phyloP scores from a whole-genome alignment of 495 filamentous ascomycete genomes.

The Cladorrhinum samala region DNA sequence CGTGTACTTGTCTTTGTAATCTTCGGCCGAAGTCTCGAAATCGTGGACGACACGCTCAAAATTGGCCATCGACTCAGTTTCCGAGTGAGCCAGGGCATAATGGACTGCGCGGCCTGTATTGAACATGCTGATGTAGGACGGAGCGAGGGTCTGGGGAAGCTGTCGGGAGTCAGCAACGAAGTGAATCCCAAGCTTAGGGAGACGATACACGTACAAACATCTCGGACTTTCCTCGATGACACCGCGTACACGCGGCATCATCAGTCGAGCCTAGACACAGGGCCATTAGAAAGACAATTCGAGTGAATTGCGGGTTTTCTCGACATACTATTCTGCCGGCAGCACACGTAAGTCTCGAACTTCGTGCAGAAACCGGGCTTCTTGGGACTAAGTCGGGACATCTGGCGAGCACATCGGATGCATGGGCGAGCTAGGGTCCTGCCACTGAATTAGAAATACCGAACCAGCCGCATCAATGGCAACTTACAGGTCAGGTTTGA shows the following conservation, averaged over 20 bases:
- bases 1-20: background rate
- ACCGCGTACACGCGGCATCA: background rate
- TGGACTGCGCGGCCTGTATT: background rate
- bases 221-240: background rate
- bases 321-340: background rate
- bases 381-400: background rate
- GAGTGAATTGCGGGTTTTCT: background rate
- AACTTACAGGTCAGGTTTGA: background rate
- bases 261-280: background rate
- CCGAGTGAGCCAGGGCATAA: background rate
- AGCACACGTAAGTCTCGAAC: background rate
- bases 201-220: background rate
- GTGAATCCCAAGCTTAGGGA: background rate
- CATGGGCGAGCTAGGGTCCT: background rate
- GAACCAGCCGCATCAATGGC: background rate
- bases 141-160: background rate
- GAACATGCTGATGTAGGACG: background rate
- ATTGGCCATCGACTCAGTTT: background rate
- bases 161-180: background rate
- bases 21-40: background rate
- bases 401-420: background rate
- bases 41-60: background rate
- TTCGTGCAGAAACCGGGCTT: background rate
- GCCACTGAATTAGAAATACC: background rate
- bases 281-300: too few species aligned